Evolutionary conservation across 2,329 filamentous ascomycete genomes (phyloP), one percentile per base, ranked within the genome.

Genomic region (Cladosporium sp.): DNA sequence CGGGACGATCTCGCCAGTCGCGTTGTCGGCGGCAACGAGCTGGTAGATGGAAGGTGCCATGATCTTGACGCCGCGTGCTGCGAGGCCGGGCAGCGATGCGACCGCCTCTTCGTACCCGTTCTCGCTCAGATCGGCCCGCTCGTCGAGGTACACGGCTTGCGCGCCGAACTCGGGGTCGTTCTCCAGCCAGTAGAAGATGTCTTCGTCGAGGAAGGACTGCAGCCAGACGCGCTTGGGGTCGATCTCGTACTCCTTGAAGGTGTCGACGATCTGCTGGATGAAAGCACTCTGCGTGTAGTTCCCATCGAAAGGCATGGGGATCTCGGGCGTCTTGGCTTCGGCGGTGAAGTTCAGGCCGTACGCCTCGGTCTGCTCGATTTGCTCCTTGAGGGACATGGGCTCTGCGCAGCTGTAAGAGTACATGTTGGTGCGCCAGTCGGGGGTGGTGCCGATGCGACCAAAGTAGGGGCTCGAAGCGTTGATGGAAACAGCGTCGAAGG

Each of bases 241-340:
- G 64, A 86, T 77, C 19, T 73, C 71, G 13, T 76, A 75, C 1
- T 66, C 64, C 53, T 74, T 73, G 70, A 83, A 84, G 48, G 79
- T 76, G 60, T 85, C 76, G 50, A 85, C 75, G 54, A 88, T 68
- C 65, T 87, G 81, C 68, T 85, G 81, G 0, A 80, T 80, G 61
- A 80, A 88, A 60, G 74, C 69, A 57, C 80, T 69, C 62, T 86
- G 83, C 0, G 84, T 88, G 71, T 86, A 88, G 62, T 75, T 63
- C 49, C 73, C 73, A 11, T 76, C 63, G 64, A 85, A 88, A 0
- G 85, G 85, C 84, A 88, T 88, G n/a, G 74, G 63, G n/a, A 88
- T 80, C 57, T 79, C 72, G 2, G 72, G 84, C 0, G 79, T 80
- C 73, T 88, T 88, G 27, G 86, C 74, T 68, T 87, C 84, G 4